These are phyloP conservation scores for Iris macrosiphon DNA, from an alignment of 106 monocot genomes.

Conservation along the genomic window DNA sequence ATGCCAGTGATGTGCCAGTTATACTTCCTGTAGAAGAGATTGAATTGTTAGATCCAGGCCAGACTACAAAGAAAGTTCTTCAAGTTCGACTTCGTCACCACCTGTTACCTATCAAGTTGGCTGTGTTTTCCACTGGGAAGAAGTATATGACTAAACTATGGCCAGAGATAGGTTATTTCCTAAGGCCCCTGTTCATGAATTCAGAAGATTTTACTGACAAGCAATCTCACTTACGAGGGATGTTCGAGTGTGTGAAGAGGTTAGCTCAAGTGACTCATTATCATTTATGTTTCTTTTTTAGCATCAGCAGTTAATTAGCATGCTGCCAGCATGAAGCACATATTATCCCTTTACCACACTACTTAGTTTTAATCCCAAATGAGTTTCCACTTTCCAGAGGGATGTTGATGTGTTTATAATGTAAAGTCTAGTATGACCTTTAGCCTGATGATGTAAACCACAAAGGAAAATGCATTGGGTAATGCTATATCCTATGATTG, in stretches of 20 bases:
- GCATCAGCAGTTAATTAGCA: no score
- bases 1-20: constrained; percentile 21
- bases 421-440: no score
- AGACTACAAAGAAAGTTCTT: constrained; percentile 49
- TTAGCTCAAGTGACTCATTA: no score
- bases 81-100: constrained; percentile 84
- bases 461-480: no score
- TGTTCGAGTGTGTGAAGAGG: constrained; percentile 90
- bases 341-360: no score
- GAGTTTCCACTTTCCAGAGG: no score
- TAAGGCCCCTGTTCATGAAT: constrained; percentile 56
- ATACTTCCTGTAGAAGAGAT: constrained; percentile 68
- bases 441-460: no score
- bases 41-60: constrained; percentile 46
- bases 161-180: constrained; percentile 94
- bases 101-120: constrained; percentile 68
- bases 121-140: constrained; percentile 55
- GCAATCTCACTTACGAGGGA: constrained; percentile 71
- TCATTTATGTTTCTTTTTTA: no score
- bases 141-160: constrained; percentile 63
- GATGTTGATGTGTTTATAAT: no score
- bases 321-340: no score
- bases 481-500: no score
- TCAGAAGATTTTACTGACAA: constrained; percentile 38
- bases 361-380: no score